These are phyloP conservation scores for Trichoderma guizhouense DNA, from an alignment of 2,329 filamentous ascomycete genomes.

Conservation along the genomic window DNA sequence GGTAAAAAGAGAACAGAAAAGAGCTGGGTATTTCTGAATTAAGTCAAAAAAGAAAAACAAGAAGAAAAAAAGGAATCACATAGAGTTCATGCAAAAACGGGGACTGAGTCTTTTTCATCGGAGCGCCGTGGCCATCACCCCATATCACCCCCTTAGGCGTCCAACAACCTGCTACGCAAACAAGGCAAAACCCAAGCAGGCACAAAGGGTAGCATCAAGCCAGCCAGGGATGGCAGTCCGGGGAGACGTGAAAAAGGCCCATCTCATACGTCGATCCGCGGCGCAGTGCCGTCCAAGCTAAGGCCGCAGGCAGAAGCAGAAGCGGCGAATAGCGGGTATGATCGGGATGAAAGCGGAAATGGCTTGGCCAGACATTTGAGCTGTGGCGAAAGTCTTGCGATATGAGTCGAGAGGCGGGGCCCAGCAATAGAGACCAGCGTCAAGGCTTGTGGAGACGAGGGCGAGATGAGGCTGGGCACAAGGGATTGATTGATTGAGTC, in stretches of 20 bases:
- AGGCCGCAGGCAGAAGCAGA: background rate
- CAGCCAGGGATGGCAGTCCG: constrained; percentile 9
- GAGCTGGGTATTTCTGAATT: background rate
- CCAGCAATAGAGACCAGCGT: background rate
- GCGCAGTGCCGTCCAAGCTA: background rate
- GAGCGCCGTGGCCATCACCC: constrained; percentile 9
- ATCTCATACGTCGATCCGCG: constrained; percentile 15
- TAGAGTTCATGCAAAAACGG: constrained; percentile 2
- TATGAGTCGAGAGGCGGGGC: constrained; percentile 7
- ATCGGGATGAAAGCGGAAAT: constrained; percentile 14
- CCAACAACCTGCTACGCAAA: constrained; percentile 7
- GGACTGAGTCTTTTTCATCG: constrained; percentile 15
- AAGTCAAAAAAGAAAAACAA: background rate
- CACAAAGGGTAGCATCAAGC: constrained; percentile 7
- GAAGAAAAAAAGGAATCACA: background rate
- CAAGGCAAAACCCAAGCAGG: constrained; percentile 12
- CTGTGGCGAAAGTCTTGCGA: constrained; percentile 4
- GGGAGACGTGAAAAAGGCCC: background rate
- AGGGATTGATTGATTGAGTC: background rate
- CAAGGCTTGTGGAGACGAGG: background rate
- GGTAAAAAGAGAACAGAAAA: background rate
- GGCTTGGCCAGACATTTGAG: constrained; percentile 9
- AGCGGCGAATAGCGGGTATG: constrained; percentile 16
- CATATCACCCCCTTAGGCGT: constrained; percentile 6
- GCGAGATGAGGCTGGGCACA: constrained; percentile 6